These are phyloP conservation scores for Cercospora sojina DNA, from an alignment of 2,329 filamentous ascomycete genomes.

Conservation along the genomic window DNA sequence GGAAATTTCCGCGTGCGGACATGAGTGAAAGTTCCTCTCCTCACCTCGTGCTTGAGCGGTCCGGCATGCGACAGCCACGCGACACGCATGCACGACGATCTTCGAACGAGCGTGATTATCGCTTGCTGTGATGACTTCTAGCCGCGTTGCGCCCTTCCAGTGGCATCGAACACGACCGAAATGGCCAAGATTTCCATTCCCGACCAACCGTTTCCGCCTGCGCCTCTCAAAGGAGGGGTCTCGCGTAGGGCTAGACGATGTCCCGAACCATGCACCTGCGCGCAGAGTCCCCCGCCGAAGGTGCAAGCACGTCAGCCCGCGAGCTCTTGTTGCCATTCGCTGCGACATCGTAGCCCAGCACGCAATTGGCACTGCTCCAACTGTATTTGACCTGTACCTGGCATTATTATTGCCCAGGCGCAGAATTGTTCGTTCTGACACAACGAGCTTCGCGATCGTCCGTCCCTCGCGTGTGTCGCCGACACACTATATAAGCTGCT, in stretches of 20 bases:
- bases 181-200: background rate
- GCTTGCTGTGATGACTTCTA: background rate
- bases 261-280: background rate
- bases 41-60: background rate
- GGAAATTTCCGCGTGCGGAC: background rate
- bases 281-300: background rate
- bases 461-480: conserved; percentile 4
- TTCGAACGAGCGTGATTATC: background rate
- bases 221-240: conserved; percentile 3
- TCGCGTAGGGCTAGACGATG: background rate
- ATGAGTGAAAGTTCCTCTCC: background rate
- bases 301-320: conserved; percentile 6
- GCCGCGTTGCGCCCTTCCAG: background rate
- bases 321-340: conserved; percentile 13
- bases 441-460: conserved; percentile 22
- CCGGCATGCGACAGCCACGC: background rate
- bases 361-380: conserved; percentile 4
- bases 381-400: conserved; percentile 17
- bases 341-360: conserved; percentile 5
- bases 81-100: background rate
- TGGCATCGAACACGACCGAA: background rate
- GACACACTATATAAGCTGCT: conserved; percentile 20
- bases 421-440: conserved; percentile 16
- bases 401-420: conserved; percentile 7
- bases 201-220: conserved; percentile 9